phyloP scores from a whole-genome alignment of 2,329 filamentous ascomycete species.

The Hypoxylon sp. region DNA sequence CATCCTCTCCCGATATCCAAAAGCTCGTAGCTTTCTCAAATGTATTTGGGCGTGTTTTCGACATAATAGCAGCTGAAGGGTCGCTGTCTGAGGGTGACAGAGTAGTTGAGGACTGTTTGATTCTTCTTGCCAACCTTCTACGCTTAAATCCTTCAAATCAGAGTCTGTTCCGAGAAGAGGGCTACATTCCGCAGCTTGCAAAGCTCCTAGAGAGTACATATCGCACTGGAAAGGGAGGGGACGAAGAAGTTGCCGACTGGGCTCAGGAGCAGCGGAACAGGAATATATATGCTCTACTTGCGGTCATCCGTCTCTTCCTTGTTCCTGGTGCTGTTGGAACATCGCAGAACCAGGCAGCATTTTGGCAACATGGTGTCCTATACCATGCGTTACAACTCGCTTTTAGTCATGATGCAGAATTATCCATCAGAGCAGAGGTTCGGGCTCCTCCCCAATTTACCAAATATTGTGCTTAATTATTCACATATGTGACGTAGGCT shows the following conservation, averaged over 20 bases:
- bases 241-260: conserved; percentile 78
- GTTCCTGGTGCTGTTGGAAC: conserved; percentile 85
- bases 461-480: conserved; percentile 44
- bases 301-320: conserved; percentile 88
- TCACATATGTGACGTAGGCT: conserved; percentile 64
- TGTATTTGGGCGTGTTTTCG: conserved; percentile 89
- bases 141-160: conserved; percentile 92
- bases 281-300: conserved; percentile 91
- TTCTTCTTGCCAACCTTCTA: conserved; percentile 89
- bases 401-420: conserved; percentile 80
- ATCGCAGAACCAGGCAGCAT: conserved; percentile 84
- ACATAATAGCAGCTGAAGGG: conserved; percentile 85
- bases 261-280: conserved; percentile 84
- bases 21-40: conserved; percentile 97
- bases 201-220: conserved; percentile 75
- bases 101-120: conserved; percentile 92
- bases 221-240: conserved; percentile 64
- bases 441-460: conserved; percentile 46
- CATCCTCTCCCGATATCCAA: conserved; percentile 88
- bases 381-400: conserved; percentile 85
- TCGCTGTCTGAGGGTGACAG: conserved; percentile 86
- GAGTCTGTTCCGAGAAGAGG: conserved; percentile 91
- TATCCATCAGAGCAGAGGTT: conserved; percentile 83
- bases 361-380: conserved; percentile 86
- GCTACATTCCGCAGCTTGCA: conserved; percentile 80